phyloP scores from a whole-genome alignment of 2,329 filamentous ascomycete species.

The Colletotrichum liriopes region DNA sequence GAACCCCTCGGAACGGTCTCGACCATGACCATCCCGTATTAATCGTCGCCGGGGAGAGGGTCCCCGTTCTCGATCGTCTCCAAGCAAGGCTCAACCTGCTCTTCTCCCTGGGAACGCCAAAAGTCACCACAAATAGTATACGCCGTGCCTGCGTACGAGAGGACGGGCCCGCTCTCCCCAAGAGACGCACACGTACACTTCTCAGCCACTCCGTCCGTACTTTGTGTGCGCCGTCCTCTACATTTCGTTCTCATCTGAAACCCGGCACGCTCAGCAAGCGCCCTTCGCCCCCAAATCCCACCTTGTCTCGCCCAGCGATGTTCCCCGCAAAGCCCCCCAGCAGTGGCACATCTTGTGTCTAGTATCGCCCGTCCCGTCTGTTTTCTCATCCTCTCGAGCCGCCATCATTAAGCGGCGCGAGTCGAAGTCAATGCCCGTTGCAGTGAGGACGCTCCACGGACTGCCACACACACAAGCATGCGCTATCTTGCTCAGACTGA shows the following conservation, averaged over 20 bases:
- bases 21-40: slow-evolving; percentile 31
- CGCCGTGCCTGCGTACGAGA: slow-evolving; percentile 10
- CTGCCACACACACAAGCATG: slow-evolving; percentile 18
- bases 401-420: slow-evolving; percentile 24
- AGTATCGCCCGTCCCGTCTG: slow-evolving; percentile 7
- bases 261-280: slow-evolving; percentile 29
- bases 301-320: slow-evolving; percentile 19
- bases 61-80: slow-evolving; percentile 25
- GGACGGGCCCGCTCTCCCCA: slow-evolving; percentile 4
- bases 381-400: slow-evolving; percentile 7
- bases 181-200: slow-evolving; percentile 23
- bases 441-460: background rate
- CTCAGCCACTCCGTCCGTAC: slow-evolving; percentile 35
- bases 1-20: slow-evolving; percentile 27
- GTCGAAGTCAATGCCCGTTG: background rate
- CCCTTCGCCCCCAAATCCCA: slow-evolving; percentile 7
- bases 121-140: slow-evolving; percentile 32
- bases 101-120: slow-evolving; percentile 8
- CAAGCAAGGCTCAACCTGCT: slow-evolving; percentile 12
- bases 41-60: slow-evolving; percentile 22
- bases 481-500: slow-evolving; percentile 26
- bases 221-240: slow-evolving; percentile 28
- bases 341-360: slow-evolving; percentile 27
- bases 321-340: slow-evolving; percentile 33
- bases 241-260: slow-evolving; percentile 39